Evolutionary conservation across 2,329 filamentous ascomycete species (phyloP), one percentile per base, ranked within the genome.

Genomic region (Clarireedia sp.): DNA sequence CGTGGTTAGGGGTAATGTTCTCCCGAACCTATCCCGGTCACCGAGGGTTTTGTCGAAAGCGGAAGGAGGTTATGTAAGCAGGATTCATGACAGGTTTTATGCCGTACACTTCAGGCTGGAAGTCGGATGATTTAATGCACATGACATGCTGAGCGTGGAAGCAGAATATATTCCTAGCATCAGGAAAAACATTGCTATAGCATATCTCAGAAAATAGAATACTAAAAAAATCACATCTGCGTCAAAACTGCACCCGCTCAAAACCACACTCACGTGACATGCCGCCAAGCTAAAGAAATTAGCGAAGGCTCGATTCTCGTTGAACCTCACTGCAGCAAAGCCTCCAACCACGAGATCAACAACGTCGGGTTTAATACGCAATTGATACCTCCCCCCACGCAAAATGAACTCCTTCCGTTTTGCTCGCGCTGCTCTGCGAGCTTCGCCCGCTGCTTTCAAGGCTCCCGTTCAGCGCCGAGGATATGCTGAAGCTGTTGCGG

Each of bases 371-470:
- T 37, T 37, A 41, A 65, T 67, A 66, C 70, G 72, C 74, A 70
- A 74, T 78, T 69, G 65, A 65, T 59, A 62, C 59, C 60, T 59
- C 60, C 61, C 56, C 69, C 69, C 78, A 83, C 75, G 29, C 29
- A 33, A 33, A 77, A 97, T 97, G 92, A 96, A 90, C 84, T 88
- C 90, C 75, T 78, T 96, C 77, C 90, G 91, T 76, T 80, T 96
- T 76, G 89, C 90, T 79, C 87, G 92, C 76, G 83, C 85, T 75
- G 92, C 90, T 78, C 81, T 96, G 74, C 82, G 90, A 77, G 89
- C 83, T 71, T 87, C 86, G 70, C 86, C 90, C 71, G 78, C 87
- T 70, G 81, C 86, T 73, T 78, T 92, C 75, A 82, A 86, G 73
- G 79, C 83, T 66, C 84, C 87, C 67, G 70, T 89, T 64, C 87